phyloP scores from a whole-genome alignment of 2,329 filamentous ascomycete genomes.

The Incumbomyces delicatus region DNA sequence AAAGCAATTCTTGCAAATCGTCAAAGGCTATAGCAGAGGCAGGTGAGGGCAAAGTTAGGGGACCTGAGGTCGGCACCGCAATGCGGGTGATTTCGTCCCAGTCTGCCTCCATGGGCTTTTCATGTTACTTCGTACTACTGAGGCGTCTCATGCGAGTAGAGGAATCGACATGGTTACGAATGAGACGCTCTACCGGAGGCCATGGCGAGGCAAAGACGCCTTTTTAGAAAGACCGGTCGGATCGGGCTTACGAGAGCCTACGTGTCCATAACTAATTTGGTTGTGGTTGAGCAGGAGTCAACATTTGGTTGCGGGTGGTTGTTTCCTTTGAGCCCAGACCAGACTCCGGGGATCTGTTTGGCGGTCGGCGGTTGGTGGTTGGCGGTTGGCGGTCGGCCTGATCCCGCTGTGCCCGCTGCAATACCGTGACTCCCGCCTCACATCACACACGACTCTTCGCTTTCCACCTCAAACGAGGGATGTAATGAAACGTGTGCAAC shows the following conservation, averaged over 20 bases:
- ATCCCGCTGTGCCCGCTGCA: no score
- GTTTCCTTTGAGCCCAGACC: no score
- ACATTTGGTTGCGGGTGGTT: no score
- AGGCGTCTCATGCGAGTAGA: slow-evolving; percentile 7
- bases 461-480: no score
- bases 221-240: neutral
- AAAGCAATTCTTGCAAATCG: slow-evolving; percentile 76
- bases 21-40: slow-evolving; percentile 83
- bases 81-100: slow-evolving; percentile 65
- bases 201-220: neutral
- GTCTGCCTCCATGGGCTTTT: slow-evolving; percentile 35
- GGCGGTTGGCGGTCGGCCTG: no score
- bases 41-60: slow-evolving; percentile 53
- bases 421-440: no score
- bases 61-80: slow-evolving; percentile 65
- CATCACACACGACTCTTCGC: no score
- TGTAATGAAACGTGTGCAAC: neutral
- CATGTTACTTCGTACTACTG: slow-evolving; percentile 2
- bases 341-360: no score
- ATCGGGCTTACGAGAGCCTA: neutral
- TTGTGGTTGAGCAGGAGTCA: no score
- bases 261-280: no score
- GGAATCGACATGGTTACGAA: neutral
- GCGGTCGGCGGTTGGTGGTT: no score
- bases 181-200: neutral